Evolutionary conservation across 331 rosid species (phyloP), one percentile per base, ranked within the genome.

Genomic region (Telfairia occidentalis): DNA sequence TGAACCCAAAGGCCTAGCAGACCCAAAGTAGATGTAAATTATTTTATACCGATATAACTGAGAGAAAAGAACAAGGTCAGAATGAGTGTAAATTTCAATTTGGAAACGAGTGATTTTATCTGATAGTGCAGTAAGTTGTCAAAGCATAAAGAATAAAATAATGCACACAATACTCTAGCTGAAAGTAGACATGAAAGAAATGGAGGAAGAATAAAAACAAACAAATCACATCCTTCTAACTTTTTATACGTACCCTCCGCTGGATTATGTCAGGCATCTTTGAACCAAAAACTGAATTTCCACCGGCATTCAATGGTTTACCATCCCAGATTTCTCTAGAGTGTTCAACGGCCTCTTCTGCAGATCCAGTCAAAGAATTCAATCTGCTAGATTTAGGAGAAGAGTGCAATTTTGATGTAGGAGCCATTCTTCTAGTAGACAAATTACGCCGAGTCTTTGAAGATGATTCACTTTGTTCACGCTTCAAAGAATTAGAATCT

Each of bases 251-350:
- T 86, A 90, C 97, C 92, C 91, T 86, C 87, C 93, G 86, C 84
- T 95, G 99, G 82, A 87, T 85, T 74, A 87, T 85, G 74, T 92
- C 99, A 35, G 96, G 84, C 97, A 90, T 89, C 83, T 85, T 89
- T 24, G 90, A 38, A 74, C 83, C 92, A 75, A 73, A 82, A 78
- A 74, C 89, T 19, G 92, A 80, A 65, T 88, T 79, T 66, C 87
- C 96, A 81, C 88, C 86, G 21, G 84, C 77, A 86, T 81, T 83
- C 52, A 77, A 85, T 74, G 81, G 84, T 83, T 88, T 94, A 7
- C 86, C 89, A 70, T 89, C 97, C 89, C 90, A 84, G 79, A 78
- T 85, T 38, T 92, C 99, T 85, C 88, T 87, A 60, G 81, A 83
- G 79, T 84, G 89, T 73, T 90, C 97, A 64, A 78, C 83, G 15